A percentile compares a stretch with the other conserved stretches of the same genome.
Conservation (phyloP, 148 eudicot species). For the Rhododendron williamsianum region DNA sequence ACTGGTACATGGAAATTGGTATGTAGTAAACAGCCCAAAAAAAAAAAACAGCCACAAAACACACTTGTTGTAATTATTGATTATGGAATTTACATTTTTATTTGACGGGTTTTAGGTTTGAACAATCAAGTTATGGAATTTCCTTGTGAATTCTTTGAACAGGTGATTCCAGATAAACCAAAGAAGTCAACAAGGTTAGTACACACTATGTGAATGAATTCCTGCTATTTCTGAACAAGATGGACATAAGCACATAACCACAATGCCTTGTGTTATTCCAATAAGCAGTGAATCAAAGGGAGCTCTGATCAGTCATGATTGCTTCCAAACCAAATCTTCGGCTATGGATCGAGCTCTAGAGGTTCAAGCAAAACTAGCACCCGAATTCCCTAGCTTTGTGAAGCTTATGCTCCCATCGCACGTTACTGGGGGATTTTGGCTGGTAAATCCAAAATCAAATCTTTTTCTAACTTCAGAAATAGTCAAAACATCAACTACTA, state of each 20-base stretch:
- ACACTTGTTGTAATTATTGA: not conserved
- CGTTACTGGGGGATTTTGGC: conserved; percentile 49
- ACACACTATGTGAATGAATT: not conserved
- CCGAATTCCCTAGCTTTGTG: conserved; percentile 27
- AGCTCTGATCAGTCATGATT: not conserved
- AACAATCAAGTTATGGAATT: not conserved
- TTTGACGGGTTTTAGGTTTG: not conserved
- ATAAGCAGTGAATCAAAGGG: conserved; percentile 7
- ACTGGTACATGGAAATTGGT: not conserved
- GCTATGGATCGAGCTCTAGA: conserved; percentile 29
- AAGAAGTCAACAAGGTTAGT: conserved; percentile 15
- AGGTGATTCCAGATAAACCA: conserved; percentile 1
- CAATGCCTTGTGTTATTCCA: not conserved
- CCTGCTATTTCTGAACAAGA: not conserved
- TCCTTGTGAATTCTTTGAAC: conserved; percentile 1
- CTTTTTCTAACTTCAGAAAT: not conserved
- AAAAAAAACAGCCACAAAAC: not conserved
- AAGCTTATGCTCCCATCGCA: conserved; percentile 46
- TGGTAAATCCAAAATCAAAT: conserved; percentile 21
- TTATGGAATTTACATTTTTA: not conserved
- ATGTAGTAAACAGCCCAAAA: not conserved
- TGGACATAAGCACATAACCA: not conserved
- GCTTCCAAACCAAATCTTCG: conserved; percentile 5
- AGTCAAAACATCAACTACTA: not conserved
- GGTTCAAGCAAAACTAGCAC: conserved; percentile 26